Percentiles rank a stretch among this genome's conserved stretches.
Evolutionary conservation across 2,329 filamentous ascomycete genomes (phyloP).

Genomic region (Fusarium sp.): DNA sequence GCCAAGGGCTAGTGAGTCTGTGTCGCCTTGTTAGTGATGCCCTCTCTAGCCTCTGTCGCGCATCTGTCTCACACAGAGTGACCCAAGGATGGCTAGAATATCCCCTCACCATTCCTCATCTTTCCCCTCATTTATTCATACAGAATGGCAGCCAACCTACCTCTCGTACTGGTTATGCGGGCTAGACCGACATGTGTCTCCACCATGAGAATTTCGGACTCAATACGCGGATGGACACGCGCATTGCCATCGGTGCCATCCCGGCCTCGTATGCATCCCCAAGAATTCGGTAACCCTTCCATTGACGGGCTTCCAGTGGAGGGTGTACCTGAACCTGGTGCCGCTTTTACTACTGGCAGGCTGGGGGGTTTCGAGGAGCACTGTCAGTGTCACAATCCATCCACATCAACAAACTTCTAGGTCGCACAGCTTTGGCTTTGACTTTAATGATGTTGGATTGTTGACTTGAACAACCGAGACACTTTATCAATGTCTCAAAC

Average conservation of each 20-base stretch:
- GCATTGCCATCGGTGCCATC: neutral
- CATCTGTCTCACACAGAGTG: slow-evolving; percentile 21
- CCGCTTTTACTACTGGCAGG: slow-evolving; percentile 1
- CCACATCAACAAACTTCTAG: neutral
- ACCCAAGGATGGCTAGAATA: neutral
- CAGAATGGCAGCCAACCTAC: slow-evolving; percentile 3
- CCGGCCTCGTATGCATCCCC: slow-evolving; percentile 11
- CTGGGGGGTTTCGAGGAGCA: neutral
- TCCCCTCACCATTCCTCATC: slow-evolving; percentile 1
- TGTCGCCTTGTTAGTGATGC: slow-evolving; percentile 10
- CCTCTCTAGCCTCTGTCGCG: neutral
- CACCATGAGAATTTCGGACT: neutral
- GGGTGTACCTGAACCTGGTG: slow-evolving; percentile 5
- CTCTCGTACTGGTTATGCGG: neutral
- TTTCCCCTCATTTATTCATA: neutral
- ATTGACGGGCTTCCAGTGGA: neutral
- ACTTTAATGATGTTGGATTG: neutral
- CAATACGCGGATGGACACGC: slow-evolving; percentile 5
- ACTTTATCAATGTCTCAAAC: neutral
- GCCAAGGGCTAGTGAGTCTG: slow-evolving; percentile 31
- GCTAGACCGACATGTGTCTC: slow-evolving; percentile 6
- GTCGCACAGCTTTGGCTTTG: neutral
- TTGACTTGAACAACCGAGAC: neutral
- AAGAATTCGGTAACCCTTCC: slow-evolving; percentile 8
- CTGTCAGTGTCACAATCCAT: neutral